phyloP scores from a whole-genome alignment of 805 yeast species.

The Kregervanrija fluxuum region DNA sequence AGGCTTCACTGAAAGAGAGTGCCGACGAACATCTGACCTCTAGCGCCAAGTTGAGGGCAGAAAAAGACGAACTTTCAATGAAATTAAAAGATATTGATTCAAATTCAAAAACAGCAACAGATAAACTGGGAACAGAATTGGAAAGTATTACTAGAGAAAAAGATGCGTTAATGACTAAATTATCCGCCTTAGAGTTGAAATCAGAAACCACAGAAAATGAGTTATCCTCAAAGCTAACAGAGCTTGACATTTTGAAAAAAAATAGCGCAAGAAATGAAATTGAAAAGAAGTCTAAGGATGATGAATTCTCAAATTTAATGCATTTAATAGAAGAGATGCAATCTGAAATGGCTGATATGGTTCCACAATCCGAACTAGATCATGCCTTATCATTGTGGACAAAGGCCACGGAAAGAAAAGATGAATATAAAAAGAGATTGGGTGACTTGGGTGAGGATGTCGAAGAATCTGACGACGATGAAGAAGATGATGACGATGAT shows the following conservation, averaged over 20 bases:
- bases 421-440: slow-evolving; percentile 5
- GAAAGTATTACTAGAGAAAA: background rate
- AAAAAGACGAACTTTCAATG: too few relatives aligned
- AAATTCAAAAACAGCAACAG: too few relatives aligned
- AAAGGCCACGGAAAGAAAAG: slow-evolving; percentile 8
- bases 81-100: too few relatives aligned
- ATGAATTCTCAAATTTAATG: background rate
- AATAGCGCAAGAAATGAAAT: background rate
- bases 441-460: slow-evolving; percentile 5
- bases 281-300: background rate
- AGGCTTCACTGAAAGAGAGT: too few relatives aligned
- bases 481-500: slow-evolving; percentile 3
- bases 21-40: too few relatives aligned
- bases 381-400: slow-evolving; percentile 11
- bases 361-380: slow-evolving; percentile 7
- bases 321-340: slow-evolving; percentile 2
- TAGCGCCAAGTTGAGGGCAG: too few relatives aligned
- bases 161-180: too few relatives aligned
- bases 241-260: background rate
- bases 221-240: background rate
- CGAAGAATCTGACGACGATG: slow-evolving; percentile 6
- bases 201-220: background rate
- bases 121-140: background rate
- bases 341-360: slow-evolving; percentile 3
- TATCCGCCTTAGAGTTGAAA: background rate